Evolutionary conservation across 2,329 filamentous ascomycete species (phyloP).

Genomic region (Penicillium paneum): DNA sequence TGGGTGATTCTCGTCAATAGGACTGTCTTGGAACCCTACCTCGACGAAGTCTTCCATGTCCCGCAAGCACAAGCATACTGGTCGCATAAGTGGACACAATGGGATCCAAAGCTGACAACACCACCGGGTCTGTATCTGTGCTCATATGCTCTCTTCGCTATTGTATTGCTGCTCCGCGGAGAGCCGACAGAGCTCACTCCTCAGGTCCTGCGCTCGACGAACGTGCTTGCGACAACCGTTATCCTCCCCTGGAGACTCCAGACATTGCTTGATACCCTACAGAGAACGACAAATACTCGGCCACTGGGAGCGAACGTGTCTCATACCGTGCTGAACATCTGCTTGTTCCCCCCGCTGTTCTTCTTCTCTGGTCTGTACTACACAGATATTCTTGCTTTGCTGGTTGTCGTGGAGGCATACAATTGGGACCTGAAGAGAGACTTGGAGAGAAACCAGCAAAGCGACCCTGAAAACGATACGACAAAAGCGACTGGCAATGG

Average conservation of each 20-base stretch:
- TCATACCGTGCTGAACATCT: slow-evolving; percentile 66
- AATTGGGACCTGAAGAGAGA: slow-evolving; percentile 45
- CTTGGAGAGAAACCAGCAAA: slow-evolving; percentile 20
- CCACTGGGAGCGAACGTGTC: slow-evolving; percentile 34
- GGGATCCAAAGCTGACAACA: slow-evolving; percentile 97
- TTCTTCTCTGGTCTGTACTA: slow-evolving; percentile 97
- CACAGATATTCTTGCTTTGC: slow-evolving; percentile 81
- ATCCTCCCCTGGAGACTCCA: slow-evolving; percentile 53
- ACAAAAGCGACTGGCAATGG: slow-evolving; percentile 10
- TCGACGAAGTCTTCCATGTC: slow-evolving; percentile 62
- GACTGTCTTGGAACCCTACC: slow-evolving; percentile 56
- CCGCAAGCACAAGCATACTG: slow-evolving; percentile 90
- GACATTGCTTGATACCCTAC: slow-evolving; percentile 49
- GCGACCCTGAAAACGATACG: slow-evolving; percentile 5
- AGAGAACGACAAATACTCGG: slow-evolving; percentile 32
- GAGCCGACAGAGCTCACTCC: slow-evolving; percentile 34
- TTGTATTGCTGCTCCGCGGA: slow-evolving; percentile 21
- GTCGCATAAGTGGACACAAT: slow-evolving; percentile 66
- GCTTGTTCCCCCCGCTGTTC: slow-evolving; percentile 83
- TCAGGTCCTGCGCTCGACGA: slow-evolving; percentile 37
- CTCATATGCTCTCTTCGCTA: slow-evolving; percentile 47
- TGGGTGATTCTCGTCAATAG: slow-evolving; percentile 49
- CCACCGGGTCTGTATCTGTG: slow-evolving; percentile 74
- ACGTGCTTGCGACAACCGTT: slow-evolving; percentile 36
- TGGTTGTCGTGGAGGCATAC: slow-evolving; percentile 70